Evolutionary conservation across 2,329 filamentous ascomycete species (phyloP).

Genomic region (Phoma sp.): DNA sequence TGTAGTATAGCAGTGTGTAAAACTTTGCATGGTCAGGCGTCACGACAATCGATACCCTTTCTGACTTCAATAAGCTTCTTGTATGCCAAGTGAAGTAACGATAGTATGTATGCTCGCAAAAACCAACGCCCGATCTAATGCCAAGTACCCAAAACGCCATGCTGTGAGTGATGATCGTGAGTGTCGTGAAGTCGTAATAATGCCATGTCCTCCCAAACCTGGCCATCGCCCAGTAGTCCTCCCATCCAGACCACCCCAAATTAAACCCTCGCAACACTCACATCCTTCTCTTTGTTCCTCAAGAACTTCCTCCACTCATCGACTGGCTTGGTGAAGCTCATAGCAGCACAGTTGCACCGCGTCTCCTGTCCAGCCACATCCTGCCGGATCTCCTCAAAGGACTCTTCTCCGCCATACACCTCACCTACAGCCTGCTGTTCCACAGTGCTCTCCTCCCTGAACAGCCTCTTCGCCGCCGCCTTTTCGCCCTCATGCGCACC

Average conservation of each 20-base stretch:
- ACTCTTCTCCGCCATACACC: neutral
- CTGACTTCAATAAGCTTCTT: neutral
- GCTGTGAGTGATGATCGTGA: neutral
- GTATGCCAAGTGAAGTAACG: neutral
- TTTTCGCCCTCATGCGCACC: conserved; percentile 35
- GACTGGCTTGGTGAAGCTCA: conserved; percentile 1
- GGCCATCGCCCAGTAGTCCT: neutral
- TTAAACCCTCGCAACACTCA: conserved; percentile 16
- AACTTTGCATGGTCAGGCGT: conserved; percentile 18
- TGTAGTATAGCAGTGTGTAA: conserved; percentile 1
- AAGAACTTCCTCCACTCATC: conserved; percentile 12
- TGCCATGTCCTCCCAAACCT: neutral
- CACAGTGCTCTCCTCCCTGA: conserved; percentile 25
- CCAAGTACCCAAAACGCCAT: neutral
- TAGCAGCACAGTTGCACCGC: neutral
- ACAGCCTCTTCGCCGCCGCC: conserved; percentile 41
- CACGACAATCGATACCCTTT: conserved; percentile 22
- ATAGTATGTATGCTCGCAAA: neutral
- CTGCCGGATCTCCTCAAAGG: neutral
- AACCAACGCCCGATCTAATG: neutral
- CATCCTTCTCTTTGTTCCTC: conserved; percentile 17
- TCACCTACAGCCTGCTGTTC: neutral
- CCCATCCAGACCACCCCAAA: no score
- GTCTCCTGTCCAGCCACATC: neutral
- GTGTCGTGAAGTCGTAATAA: neutral